Conservation (phyloP, 2,329 filamentous ascomycete genomes). For the Pezicula radicicola region DNA sequence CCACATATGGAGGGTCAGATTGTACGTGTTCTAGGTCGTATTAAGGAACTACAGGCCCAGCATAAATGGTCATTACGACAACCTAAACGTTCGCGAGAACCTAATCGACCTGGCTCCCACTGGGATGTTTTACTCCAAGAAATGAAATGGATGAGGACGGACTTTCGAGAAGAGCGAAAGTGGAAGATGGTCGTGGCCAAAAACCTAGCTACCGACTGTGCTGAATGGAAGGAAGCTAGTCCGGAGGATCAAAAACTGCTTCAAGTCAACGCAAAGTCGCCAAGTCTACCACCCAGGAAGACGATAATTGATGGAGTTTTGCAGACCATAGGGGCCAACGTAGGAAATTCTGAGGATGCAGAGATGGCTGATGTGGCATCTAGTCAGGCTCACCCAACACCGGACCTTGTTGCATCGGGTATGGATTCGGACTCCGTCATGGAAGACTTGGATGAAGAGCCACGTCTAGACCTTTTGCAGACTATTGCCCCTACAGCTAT, state of each 20-base stretch:
- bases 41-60: conserved; percentile 86
- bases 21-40: conserved; percentile 78
- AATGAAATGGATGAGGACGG: conserved; percentile 97
- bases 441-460: conserved; percentile 36
- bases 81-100: conserved; percentile 79
- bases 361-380: conserved; percentile 27
- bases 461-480: conserved; percentile 26
- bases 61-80: conserved; percentile 93
- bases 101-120: conserved; percentile 71
- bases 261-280: conserved; percentile 62
- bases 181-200: conserved; percentile 85
- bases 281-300: conserved; percentile 16
- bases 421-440: conserved; percentile 56
- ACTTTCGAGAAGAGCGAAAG: conserved; percentile 90
- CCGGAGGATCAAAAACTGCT: conserved; percentile 62
- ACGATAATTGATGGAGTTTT: neutral
- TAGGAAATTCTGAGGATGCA: conserved; percentile 25
- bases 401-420: conserved; percentile 61
- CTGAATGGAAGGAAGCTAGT: conserved; percentile 70
- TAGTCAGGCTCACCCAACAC: conserved; percentile 49
- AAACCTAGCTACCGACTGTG: conserved; percentile 78
- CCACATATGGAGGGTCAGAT: conserved; percentile 85
- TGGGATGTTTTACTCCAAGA: conserved; percentile 86
- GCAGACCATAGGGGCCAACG: conserved; percentile 19
- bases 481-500: conserved; percentile 71